Percentiles rank a stretch among this genome's conserved stretches.
phyloP scores from a whole-genome alignment of 176 grass and related monocot genomes.

The Juncus effusus region DNA sequence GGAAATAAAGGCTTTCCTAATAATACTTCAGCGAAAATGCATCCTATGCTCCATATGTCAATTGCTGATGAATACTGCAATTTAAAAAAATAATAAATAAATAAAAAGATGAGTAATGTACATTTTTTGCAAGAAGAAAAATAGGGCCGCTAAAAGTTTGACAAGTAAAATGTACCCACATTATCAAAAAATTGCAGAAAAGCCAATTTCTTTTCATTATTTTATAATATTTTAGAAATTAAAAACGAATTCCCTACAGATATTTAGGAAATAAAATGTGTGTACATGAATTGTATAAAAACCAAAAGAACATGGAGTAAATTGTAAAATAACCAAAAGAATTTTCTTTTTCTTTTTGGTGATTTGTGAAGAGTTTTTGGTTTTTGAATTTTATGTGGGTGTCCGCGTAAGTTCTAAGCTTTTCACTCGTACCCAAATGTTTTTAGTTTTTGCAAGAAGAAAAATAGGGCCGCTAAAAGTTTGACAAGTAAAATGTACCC shows the following conservation, averaged over 20 bases:
- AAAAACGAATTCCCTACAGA: too few relatives aligned
- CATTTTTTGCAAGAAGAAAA: conserved; percentile 5
- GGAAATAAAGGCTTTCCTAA: conserved; percentile 96
- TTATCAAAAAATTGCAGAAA: background rate
- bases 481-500: background rate
- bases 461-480: conserved; percentile 4
- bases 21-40: conserved; percentile 95
- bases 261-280: too few relatives aligned
- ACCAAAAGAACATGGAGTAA: too few relatives aligned
- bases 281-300: too few relatives aligned
- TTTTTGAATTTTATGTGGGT: background rate
- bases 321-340: too few relatives aligned
- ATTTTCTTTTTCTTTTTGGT: background rate
- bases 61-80: conserved; percentile 90
- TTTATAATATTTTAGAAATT: background rate
- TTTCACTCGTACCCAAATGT: conserved; percentile 7
- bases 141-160: conserved; percentile 12
- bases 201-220: background rate
- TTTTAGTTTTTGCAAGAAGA: conserved; percentile 13
- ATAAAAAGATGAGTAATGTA: background rate
- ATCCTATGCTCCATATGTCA: conserved; percentile 98
- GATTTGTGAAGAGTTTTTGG: background rate
- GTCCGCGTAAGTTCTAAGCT: background rate
- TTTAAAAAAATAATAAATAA: conserved; percentile 28
- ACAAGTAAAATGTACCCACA: background rate